These are phyloP conservation scores for Rhodotorula sp. DNA, from an alignment of 1,284 basidiomycete genomes.

Conservation along the genomic window DNA sequence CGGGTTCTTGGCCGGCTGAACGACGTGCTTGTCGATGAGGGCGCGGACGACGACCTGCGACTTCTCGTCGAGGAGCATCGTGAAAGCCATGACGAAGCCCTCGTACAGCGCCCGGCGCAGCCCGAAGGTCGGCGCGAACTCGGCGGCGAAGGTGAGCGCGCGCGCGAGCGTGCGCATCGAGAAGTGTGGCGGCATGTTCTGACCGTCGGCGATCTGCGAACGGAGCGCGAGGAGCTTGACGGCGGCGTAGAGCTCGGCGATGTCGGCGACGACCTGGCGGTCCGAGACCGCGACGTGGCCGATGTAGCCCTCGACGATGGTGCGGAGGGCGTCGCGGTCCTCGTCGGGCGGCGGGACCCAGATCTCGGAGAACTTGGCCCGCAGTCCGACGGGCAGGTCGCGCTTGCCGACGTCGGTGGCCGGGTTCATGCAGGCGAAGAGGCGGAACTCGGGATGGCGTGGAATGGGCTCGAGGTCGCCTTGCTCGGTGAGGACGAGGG, in stretches of 20 bases:
- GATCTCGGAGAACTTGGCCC: constrained; percentile 91
- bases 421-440: constrained; percentile 99
- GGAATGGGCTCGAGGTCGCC: constrained; percentile 87
- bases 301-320: constrained; percentile 88
- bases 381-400: constrained; percentile 86
- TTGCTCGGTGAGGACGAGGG: constrained; percentile 90
- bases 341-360: constrained; percentile 91
- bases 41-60: constrained; percentile 60
- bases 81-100: constrained; percentile 96
- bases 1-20: constrained; percentile 78
- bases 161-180: constrained; percentile 95
- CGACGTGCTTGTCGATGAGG: constrained; percentile 76
- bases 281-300: constrained; percentile 81
- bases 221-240: constrained; percentile 77
- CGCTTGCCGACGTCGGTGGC: constrained; percentile 99
- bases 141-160: constrained; percentile 85
- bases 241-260: constrained; percentile 85
- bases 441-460: constrained; percentile 90
- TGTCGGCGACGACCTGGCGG: constrained; percentile 81
- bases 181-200: constrained; percentile 93
- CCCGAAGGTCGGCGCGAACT: constrained; percentile 75
- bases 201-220: constrained; percentile 89
- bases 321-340: constrained; percentile 84
- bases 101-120: constrained; percentile 90
- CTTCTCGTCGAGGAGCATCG: constrained; percentile 78